Evolutionary conservation across 345 rosid genomes (phyloP), one percentile per base, ranked within the genome.

Genomic region (Pseudoturritis turrita): DNA sequence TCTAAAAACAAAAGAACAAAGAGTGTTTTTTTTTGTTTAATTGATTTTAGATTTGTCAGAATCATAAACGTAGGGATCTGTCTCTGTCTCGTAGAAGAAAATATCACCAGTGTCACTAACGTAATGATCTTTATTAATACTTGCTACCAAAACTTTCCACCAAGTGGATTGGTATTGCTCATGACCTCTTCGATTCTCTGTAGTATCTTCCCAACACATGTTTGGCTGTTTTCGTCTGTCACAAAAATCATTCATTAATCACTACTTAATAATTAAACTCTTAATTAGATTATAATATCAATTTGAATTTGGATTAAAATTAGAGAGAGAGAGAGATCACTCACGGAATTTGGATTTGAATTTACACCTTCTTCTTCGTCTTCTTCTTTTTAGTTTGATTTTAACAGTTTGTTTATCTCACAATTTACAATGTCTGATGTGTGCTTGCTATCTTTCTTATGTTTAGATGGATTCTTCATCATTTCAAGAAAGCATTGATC

Each of bases 131-230:
- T 85, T 77, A 49, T 62, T 72, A 35, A 89, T 28, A 85, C 95
- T 89, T 37, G 74, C 80, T 1, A 82, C 72, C 12, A 89, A n/a
- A 81, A 79, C 68, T 82, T 23, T 82, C 78, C 39, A 89, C 57
- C 63, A 92, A 76, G 70, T 89, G 90, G n/a, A 77, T 58, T 8
- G 98, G 98, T 69, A 92, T 54, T 18, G 81, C 82, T 46, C 90
- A 90, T 2, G 94, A 89, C 71, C 76, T 88, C 66, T 78, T 65
- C 3, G 98, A 96, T 68, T 89, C 91, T 7, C 96, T 80, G 62
- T 92, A 92, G 76, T 92, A 92, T 66, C 85, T 86, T 37, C 94
- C 98, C 12, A 92, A 72, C 77, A 92, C 92, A 5, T 81, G 81
- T 68, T 86, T 92, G 0, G 96, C 90, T 39, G 89, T 86, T 70